Conservation (phyloP, 2,329 filamentous ascomycete species). For the Botrytis deweyae region DNA sequence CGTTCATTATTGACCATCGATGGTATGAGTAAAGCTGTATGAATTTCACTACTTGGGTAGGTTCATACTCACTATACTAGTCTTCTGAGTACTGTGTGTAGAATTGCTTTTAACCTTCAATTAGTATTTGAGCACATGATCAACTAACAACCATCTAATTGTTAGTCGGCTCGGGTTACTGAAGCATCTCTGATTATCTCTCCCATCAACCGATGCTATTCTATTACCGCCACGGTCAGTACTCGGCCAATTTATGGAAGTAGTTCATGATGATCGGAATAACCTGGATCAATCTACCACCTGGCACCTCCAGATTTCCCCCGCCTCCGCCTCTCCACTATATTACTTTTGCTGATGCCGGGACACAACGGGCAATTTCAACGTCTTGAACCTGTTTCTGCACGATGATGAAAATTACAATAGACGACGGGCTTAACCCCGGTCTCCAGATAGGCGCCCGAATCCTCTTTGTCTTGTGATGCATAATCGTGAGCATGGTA, state of each 20-base stretch:
- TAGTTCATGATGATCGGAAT: not conserved
- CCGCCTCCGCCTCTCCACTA: conserved; percentile 3
- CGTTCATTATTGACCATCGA: not conserved
- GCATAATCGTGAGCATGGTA: not conserved
- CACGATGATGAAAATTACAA: conserved; percentile 1
- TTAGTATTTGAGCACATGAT: not conserved
- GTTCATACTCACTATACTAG: not conserved
- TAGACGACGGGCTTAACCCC: not conserved
- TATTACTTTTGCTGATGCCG: not conserved
- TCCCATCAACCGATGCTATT: not conserved
- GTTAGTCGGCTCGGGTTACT: not conserved
- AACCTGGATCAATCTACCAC: not conserved
- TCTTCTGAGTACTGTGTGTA: not conserved
- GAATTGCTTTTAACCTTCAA: not conserved
- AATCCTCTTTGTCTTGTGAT: too few relatives aligned
- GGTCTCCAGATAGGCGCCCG: not conserved
- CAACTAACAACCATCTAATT: not conserved
- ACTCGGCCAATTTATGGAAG: not conserved
- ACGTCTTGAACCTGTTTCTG: conserved; percentile 5
- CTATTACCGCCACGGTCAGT: not conserved
- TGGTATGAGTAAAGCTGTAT: not conserved
- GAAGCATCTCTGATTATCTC: not conserved
- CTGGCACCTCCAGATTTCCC: not conserved
- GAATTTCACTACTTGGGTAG: not conserved
- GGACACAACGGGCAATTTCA: not conserved